Evolutionary conservation across 208 protist genomes (phyloP), one percentile per base, ranked within the genome.

Genomic region (Herpetomonas samuelpessoai): DNA sequence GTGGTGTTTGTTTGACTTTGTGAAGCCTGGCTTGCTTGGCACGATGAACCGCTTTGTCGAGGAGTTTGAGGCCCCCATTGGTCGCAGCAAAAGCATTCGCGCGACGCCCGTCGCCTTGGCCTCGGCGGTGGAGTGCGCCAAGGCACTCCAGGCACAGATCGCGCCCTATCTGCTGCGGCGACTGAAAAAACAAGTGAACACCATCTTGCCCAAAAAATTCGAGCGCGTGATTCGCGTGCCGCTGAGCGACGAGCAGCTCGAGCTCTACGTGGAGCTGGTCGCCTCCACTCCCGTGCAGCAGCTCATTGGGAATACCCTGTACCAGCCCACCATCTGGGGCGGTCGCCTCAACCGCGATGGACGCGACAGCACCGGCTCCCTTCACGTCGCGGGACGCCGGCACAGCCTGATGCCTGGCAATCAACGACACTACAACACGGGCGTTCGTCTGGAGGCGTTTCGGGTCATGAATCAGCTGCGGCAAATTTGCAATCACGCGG

Each of bases 1-100:
- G 39, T 99, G 98, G 98, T 98, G 96, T 27, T 65, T 99, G 9
- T 99, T 99, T 78, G 98, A 99, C 74, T 99, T 99, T 86, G 90
- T 99, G 12, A 92, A 85, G 45, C 98, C 98, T 1, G 98, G 98
- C 4, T 75, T 96, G 24, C 82, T 99, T 0, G 97, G 31, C 52
- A 92, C 88, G 22, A 63, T 97, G 48, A 68, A 68, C 57, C 65
- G 57, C 38, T 96, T 96, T 63, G 76, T 78, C 25, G 73, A 83
- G 21, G 86, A 88, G 55, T 96, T 96, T 62, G 87, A 92, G 53
- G 69, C 60, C 1, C 86, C 87, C 6, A 96, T 96, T 54, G 59
- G 68, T 31, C 53, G 62, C 31, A 98, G 98, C 56, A 94, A 93
- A 3, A 98, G 97, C 75, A 38, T 83, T 0, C 95, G 94, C 16